Conservation (phyloP, 2,329 filamentous ascomycete genomes). For the Tolypocladium ophioglossoides region DNA sequence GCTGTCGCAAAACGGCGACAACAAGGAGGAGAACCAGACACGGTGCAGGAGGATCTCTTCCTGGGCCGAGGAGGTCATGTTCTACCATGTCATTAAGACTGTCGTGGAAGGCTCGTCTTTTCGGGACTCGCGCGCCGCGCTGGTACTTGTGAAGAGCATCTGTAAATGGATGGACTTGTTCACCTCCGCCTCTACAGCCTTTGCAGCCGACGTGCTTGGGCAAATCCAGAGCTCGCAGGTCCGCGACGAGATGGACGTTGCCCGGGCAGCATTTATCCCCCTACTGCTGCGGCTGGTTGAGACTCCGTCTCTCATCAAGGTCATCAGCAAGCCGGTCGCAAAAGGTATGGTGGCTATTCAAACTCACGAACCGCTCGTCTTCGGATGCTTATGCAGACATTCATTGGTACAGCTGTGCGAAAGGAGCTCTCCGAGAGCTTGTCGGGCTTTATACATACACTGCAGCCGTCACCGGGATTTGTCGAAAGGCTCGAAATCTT, state of each 20-base stretch:
- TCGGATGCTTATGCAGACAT: background rate
- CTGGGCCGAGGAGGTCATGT: constrained; percentile 74
- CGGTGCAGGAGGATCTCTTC: constrained; percentile 47
- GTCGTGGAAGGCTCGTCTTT: constrained; percentile 51
- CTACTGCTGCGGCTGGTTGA: constrained; percentile 52
- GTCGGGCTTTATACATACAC: constrained; percentile 42
- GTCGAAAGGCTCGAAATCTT: constrained; percentile 45
- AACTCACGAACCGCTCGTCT: background rate
- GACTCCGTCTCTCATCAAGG: constrained; percentile 42
- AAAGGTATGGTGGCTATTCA: constrained; percentile 31
- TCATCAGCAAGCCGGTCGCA: constrained; percentile 40
- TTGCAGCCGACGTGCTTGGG: constrained; percentile 37
- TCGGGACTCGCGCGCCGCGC: constrained; percentile 32
- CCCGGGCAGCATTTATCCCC: constrained; percentile 53
- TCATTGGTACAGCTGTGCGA: constrained; percentile 26
- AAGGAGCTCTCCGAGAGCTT: constrained; percentile 40
- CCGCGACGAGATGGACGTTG: constrained; percentile 47
- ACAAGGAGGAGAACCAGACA: constrained; percentile 11
- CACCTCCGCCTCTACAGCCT: constrained; percentile 36
- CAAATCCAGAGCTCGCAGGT: constrained; percentile 31
- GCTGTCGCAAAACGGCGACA: background rate
- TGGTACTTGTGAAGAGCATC: constrained; percentile 38
- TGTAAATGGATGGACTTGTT: constrained; percentile 51
- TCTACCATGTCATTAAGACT: constrained; percentile 84
- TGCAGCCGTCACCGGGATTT: constrained; percentile 46